Percentiles rank a stretch among this genome's conserved stretches.
These are phyloP conservation scores for Cruciata laevipes DNA, from an alignment of 257 asterid genomes.

Conservation along the genomic window DNA sequence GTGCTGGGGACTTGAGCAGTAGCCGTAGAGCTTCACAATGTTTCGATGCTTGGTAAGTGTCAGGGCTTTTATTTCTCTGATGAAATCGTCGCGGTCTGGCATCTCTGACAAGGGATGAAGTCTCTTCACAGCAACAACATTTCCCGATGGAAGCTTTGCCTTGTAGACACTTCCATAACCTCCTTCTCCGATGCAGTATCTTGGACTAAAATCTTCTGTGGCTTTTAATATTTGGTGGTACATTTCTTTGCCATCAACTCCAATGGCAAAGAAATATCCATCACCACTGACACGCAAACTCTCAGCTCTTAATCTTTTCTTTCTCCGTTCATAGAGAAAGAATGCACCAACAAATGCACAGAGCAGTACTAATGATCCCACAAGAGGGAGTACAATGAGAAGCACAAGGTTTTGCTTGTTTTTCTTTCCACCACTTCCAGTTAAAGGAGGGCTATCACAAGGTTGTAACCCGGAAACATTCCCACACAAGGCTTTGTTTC, in stretches of 20 bases:
- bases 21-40: conserved; percentile 33
- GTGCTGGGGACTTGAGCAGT: conserved; percentile 25
- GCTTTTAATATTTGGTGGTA: conserved; percentile 24
- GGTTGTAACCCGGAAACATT: conserved; percentile 23
- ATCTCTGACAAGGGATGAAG: conserved; percentile 10
- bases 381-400: conserved; percentile 10
- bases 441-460: conserved; percentile 14
- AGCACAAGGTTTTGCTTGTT: conserved; percentile 5
- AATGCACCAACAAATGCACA: conserved; percentile 11
- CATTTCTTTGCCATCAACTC: conserved; percentile 25
- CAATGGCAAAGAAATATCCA: conserved; percentile 9
- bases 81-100: conserved; percentile 15
- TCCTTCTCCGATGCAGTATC: conserved; percentile 17
- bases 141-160: conserved; percentile 23
- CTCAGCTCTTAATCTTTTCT: not conserved
- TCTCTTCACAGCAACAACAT: conserved; percentile 29
- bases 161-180: conserved; percentile 32
- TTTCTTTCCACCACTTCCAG: not conserved
- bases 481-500: conserved; percentile 33
- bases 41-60: conserved; percentile 28
- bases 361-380: conserved; percentile 18
- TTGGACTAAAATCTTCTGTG: conserved; percentile 23
- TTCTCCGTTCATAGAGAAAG: conserved; percentile 1
- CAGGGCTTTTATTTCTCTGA: conserved; percentile 26
- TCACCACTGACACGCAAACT: conserved; percentile 1